Evolutionary conservation across 2,329 filamentous ascomycete genomes (phyloP).

Genomic region (Penicillium brasilianum): DNA sequence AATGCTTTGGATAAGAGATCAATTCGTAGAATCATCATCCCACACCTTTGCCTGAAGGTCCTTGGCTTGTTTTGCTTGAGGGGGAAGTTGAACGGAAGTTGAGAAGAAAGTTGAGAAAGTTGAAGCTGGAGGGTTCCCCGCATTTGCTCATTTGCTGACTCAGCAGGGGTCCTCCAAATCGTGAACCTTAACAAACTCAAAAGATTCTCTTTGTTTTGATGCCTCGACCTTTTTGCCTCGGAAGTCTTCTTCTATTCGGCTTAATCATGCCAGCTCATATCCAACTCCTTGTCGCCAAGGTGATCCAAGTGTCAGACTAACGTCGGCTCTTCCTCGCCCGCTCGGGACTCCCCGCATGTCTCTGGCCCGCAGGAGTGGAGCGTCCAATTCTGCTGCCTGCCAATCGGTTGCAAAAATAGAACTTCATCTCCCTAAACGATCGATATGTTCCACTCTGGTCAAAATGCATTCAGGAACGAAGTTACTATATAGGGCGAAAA

Average conservation of each 20-base stretch:
- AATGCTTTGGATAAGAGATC: neutral
- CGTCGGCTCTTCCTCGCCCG: neutral
- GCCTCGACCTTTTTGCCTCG: neutral
- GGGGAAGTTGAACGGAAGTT: neutral
- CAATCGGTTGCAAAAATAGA: constrained; percentile 10
- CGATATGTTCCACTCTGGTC: neutral
- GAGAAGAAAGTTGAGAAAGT: neutral
- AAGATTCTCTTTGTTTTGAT: neutral
- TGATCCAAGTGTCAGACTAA: neutral
- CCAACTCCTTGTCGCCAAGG: neutral
- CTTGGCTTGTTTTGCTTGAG: neutral
- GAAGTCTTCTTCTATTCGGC: neutral
- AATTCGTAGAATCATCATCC: neutral
- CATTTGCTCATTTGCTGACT: constrained; percentile 24
- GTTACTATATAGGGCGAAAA: neutral
- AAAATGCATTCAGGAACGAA: neutral
- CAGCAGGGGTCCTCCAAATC: neutral
- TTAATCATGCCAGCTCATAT: no score
- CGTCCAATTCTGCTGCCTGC: constrained; percentile 20
- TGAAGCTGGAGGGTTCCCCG: constrained; percentile 15
- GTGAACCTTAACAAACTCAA: no score
- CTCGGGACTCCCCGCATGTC: neutral
- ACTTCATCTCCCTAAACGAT: neutral
- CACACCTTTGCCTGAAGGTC: neutral
- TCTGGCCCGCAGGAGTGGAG: neutral